Conservation (phyloP, 1,284 basidiomycete species). For the Thecaphora frezii region DNA sequence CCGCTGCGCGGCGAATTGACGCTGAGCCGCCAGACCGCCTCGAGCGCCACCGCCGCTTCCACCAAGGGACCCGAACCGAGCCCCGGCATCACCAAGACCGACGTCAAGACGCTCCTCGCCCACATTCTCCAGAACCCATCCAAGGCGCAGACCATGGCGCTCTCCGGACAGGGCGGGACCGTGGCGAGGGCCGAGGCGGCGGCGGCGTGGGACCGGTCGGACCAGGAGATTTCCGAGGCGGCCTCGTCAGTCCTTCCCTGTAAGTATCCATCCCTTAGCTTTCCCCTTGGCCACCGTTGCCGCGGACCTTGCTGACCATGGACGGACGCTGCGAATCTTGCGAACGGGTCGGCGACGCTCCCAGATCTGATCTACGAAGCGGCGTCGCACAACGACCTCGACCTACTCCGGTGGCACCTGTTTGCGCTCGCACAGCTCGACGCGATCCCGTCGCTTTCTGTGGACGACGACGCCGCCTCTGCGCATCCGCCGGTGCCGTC, state of each 20-base stretch:
- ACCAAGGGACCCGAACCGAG: conserved; percentile 17
- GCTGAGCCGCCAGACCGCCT: conserved; percentile 8
- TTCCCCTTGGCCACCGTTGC: neutral
- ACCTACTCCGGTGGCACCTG: conserved; percentile 35
- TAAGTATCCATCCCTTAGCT: neutral
- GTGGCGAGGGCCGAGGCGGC: neutral
- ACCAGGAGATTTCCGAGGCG: neutral
- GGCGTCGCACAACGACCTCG: conserved; percentile 17
- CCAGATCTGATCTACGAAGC: conserved; percentile 42
- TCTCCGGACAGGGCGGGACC: neutral
- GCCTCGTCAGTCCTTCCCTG: neutral
- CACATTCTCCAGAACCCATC: conserved; percentile 31
- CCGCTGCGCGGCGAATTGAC: conserved; percentile 87
- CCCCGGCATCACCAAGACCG: conserved; percentile 14
- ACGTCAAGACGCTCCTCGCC: conserved; percentile 27
- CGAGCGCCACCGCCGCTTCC: conserved; percentile 4
- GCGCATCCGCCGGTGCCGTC: too few relatives aligned
- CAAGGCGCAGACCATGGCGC: conserved; percentile 9
- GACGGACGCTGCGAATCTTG: neutral
- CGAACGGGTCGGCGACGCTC: conserved; percentile 15
- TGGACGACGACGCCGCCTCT: too few relatives aligned
- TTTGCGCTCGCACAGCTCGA: conserved; percentile 23
- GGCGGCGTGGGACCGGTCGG: neutral
- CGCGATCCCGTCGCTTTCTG: conserved; percentile 13
- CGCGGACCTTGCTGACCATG: neutral